Conservation (phyloP, 352 stramenopile genomes). For the Elongisporangium senticosum region DNA sequence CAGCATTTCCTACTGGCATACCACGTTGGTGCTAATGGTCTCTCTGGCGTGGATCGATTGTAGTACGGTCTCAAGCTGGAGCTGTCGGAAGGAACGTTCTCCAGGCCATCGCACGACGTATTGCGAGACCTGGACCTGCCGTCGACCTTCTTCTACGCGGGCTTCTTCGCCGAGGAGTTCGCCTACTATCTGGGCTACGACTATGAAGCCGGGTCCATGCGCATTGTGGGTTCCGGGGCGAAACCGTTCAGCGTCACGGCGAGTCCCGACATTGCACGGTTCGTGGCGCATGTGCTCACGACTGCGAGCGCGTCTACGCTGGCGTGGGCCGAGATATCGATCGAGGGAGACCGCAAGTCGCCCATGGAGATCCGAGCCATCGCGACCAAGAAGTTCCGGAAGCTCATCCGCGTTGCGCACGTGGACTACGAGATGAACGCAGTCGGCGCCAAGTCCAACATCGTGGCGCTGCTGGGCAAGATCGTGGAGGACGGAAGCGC, state of each 20-base stretch:
- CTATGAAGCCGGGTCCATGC: conserved; percentile 13
- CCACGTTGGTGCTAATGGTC: not conserved
- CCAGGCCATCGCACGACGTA: not conserved
- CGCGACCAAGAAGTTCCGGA: not conserved
- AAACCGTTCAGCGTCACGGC: conserved; percentile 16
- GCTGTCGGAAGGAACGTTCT: not conserved
- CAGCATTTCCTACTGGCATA: not conserved
- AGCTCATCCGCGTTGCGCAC: not conserved
- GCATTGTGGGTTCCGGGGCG: conserved; percentile 15
- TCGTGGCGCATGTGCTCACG: conserved; percentile 9
- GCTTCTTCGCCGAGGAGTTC: conserved; percentile 18
- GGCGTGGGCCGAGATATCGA: not conserved
- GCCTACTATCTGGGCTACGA: conserved; percentile 13
- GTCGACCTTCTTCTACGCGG: conserved; percentile 16
- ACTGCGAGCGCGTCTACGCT: not conserved
- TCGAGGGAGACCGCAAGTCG: not conserved
- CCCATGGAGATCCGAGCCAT: not conserved
- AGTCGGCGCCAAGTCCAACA: not conserved
- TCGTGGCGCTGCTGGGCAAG: not conserved
- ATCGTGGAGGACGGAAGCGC: conserved; percentile 13
- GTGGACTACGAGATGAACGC: not conserved
- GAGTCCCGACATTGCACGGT: conserved; percentile 10
- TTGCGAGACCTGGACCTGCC: conserved; percentile 19
- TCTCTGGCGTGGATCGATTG: not conserved
- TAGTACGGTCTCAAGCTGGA: not conserved